phyloP scores from a whole-genome alignment of 1,139 yeast species.

The Candida anutae region DNA sequence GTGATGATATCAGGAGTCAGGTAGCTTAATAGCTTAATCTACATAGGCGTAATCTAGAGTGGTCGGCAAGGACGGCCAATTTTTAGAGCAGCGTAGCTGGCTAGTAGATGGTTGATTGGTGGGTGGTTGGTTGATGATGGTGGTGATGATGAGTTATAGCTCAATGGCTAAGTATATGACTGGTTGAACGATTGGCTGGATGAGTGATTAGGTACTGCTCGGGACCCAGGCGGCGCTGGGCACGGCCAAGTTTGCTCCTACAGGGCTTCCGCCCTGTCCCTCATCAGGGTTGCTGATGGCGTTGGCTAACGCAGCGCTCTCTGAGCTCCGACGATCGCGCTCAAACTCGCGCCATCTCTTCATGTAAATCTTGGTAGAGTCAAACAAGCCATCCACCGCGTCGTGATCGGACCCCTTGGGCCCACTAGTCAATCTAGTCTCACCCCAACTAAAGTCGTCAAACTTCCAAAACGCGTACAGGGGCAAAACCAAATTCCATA shows the following conservation, averaged over 20 bases:
- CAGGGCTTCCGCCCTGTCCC: conserved; percentile 2
- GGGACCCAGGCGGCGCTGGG: conserved; percentile 49
- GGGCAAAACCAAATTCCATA: conserved; percentile 93
- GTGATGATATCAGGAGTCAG: too few species aligned
- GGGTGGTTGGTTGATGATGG: too few species aligned
- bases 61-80: too few species aligned
- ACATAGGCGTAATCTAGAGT: too few species aligned
- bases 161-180: too few species aligned
- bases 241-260: conserved; percentile 22
- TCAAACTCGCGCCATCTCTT: conserved; percentile 94
- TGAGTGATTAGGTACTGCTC: too few species aligned
- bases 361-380: conserved; percentile 80
- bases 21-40: too few species aligned
- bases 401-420: conserved; percentile 64
- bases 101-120: too few species aligned
- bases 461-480: conserved; percentile 91
- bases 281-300: conserved; percentile 3
- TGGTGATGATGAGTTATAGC: too few species aligned
- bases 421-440: conserved; percentile 85
- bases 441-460: conserved; percentile 99
- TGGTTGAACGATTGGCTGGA: too few species aligned
- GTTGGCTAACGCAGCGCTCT: conserved; percentile 7
- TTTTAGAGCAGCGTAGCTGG: too few species aligned
- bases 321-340: conserved; percentile 44
- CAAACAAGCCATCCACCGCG: conserved; percentile 69